Percentiles rank a stretch among this genome's conserved stretches.
phyloP scores from a whole-genome alignment of 345 rosid species.

The Citrus mangshanensis region DNA sequence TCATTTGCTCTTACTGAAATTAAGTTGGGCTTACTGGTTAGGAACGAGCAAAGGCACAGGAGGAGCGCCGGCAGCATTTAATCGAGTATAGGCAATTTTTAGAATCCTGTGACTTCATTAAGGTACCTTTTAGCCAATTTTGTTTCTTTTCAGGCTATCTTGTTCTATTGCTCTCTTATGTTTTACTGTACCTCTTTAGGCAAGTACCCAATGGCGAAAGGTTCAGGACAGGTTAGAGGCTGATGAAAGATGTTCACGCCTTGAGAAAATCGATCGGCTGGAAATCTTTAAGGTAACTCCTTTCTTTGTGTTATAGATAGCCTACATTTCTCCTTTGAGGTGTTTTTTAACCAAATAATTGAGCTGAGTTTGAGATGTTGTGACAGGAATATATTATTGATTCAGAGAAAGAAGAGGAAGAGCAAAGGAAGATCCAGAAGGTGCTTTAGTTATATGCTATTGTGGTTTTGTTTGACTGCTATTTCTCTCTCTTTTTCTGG shows the following conservation, averaged over 20 bases:
- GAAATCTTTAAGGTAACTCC: conserved; percentile 36
- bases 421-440: conserved; percentile 82
- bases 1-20: conserved; percentile 11
- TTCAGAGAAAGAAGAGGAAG: conserved; percentile 90
- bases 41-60: conserved; percentile 92
- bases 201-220: conserved; percentile 86
- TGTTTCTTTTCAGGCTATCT: conserved; percentile 3
- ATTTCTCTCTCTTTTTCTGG: not conserved
- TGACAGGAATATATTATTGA: conserved; percentile 83
- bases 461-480: not conserved
- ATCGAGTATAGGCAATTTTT: conserved; percentile 73
- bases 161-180: conserved; percentile 12
- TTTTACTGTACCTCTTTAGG: conserved; percentile 47
- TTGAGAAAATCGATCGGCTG: conserved; percentile 88
- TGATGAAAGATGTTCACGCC: conserved; percentile 83
- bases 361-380: not conserved
- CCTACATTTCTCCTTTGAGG: not conserved
- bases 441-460: conserved; percentile 33
- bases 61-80: conserved; percentile 59
- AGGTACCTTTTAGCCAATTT: conserved; percentile 42
- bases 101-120: conserved; percentile 89
- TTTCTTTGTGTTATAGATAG: not conserved
- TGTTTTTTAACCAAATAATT: not conserved
- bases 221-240: conserved; percentile 87
- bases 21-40: conserved; percentile 8